Conservation (phyloP, 1,284 basidiomycete species). For the Rugosomyces carneus region DNA sequence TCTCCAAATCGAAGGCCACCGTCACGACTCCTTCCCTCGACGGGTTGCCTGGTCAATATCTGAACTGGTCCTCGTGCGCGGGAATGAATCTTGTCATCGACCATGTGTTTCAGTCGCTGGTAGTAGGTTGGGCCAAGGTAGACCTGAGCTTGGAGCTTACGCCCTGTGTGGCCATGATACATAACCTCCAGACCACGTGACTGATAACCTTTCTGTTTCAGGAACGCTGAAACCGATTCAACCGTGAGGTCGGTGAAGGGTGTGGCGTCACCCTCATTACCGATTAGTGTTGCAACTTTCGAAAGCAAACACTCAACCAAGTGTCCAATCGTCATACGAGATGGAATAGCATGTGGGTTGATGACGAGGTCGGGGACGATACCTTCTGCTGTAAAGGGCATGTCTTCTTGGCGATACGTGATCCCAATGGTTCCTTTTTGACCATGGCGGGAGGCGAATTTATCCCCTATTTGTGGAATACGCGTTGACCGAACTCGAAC, state of each 20-base stretch:
- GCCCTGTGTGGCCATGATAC: conserved; percentile 98
- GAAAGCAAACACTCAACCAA: conserved; percentile 97
- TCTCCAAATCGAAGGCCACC: conserved; percentile 99
- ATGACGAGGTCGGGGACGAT: conserved; percentile 97
- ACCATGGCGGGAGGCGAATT: conserved; percentile 98
- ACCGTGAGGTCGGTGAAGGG: conserved; percentile 98
- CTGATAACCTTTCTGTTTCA: conserved; percentile 86
- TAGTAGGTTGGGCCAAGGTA: conserved; percentile 99
- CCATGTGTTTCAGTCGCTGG: conserved; percentile 99
- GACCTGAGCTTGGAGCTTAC: conserved; percentile 95
- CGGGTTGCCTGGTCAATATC: conserved; percentile 95
- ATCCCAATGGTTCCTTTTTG: conserved; percentile 99
- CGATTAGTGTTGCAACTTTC: conserved; percentile 94
- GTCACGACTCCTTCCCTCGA: conserved; percentile 98
- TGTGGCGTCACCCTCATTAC: conserved; percentile 96
- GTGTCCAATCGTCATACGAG: conserved; percentile 99
- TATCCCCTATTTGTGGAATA: conserved; percentile 97
- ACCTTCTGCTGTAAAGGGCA: conserved; percentile 97
- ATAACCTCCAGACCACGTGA: conserved; percentile 96
- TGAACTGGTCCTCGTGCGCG: conserved; percentile 96
- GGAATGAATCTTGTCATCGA: conserved; percentile 99
- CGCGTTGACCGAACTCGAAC: conserved; percentile 94
- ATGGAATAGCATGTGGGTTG: conserved; percentile 99
- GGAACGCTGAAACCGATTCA: conserved; percentile 84
- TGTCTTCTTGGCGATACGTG: conserved; percentile 98